These are phyloP conservation scores for Arachnomyces sp. DNA, from an alignment of 2,329 filamentous ascomycete genomes.

Conservation along the genomic window DNA sequence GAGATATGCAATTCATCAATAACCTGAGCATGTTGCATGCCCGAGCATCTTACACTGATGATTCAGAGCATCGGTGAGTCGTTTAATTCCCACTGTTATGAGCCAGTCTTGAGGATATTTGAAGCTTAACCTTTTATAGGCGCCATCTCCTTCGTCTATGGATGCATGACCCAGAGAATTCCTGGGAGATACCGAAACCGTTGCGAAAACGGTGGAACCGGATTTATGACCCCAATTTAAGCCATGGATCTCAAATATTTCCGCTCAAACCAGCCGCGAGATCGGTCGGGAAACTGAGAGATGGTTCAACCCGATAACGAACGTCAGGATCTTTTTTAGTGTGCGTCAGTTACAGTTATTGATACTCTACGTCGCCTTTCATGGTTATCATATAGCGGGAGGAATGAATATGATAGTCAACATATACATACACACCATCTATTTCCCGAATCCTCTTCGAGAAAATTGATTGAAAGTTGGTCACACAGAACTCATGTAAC, in stretches of 20 bases:
- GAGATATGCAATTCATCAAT: conserved; percentile 46
- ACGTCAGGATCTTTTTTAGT: no score
- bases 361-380: no score
- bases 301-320: no score
- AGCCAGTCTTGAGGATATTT: neutral
- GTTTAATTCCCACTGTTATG: neutral
- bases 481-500: no score
- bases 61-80: conserved; percentile 29
- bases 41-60: conserved; percentile 39
- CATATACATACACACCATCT: no score
- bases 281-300: no score
- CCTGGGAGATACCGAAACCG: conserved; percentile 36
- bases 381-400: no score
- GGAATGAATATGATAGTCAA: no score
- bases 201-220: conserved; percentile 32
- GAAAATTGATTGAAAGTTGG: no score
- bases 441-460: no score
- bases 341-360: no score
- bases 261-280: conserved; percentile 29
- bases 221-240: conserved; percentile 32
- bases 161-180: conserved; percentile 40
- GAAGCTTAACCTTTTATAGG: conserved; percentile 14
- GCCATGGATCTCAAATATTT: conserved; percentile 33
- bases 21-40: conserved; percentile 47
- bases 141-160: conserved; percentile 42